Evolutionary conservation across 2,329 filamentous ascomycete species (phyloP).

Genomic region (Paecilomyces sp.): DNA sequence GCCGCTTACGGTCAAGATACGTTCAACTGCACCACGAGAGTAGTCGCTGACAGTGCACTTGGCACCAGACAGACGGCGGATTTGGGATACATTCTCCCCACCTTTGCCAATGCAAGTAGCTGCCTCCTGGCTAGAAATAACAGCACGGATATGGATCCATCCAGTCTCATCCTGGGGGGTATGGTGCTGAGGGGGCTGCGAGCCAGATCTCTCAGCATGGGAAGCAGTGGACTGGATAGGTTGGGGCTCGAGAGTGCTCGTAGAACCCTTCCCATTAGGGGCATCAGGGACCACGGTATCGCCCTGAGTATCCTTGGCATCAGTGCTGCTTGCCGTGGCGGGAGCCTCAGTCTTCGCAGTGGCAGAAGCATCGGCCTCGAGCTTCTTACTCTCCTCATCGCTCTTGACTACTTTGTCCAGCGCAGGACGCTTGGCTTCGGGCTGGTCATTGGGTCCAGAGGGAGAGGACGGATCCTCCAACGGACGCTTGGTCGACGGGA

Average conservation of each 20-base stretch:
- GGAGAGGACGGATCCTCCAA: slow-evolving; percentile 96
- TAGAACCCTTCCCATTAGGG: slow-evolving; percentile 46
- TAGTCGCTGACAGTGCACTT: slow-evolving; percentile 99
- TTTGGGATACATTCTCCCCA: slow-evolving; percentile 96
- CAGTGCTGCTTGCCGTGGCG: slow-evolving; percentile 31
- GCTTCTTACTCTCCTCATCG: slow-evolving; percentile 38
- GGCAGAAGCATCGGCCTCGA: slow-evolving; percentile 37
- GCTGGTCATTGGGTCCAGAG: slow-evolving; percentile 82
- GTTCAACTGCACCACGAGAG: slow-evolving; percentile 91
- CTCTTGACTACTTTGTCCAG: slow-evolving; percentile 84
- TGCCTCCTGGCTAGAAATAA: slow-evolving; percentile 95
- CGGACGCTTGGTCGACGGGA: slow-evolving; percentile 67
- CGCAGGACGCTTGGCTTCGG: slow-evolving; percentile 92
- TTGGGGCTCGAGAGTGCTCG: slow-evolving; percentile 45
- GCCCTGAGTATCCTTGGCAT: slow-evolving; percentile 53
- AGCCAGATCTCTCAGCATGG: slow-evolving; percentile 44
- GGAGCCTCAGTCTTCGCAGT: slow-evolving; percentile 24
- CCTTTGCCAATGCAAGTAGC: slow-evolving; percentile 98
- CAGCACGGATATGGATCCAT: slow-evolving; percentile 95
- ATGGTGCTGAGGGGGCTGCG: slow-evolving; percentile 30
- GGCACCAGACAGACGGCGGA: slow-evolving; percentile 86
- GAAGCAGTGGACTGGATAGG: slow-evolving; percentile 52
- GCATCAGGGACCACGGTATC: slow-evolving; percentile 64
- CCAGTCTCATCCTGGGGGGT: slow-evolving; percentile 77
- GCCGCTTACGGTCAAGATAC: slow-evolving; percentile 94